Base-by-base conservation (phyloP, 2,329 filamentous ascomycete species). In the Colletotrichum gigasporum region DNA sequence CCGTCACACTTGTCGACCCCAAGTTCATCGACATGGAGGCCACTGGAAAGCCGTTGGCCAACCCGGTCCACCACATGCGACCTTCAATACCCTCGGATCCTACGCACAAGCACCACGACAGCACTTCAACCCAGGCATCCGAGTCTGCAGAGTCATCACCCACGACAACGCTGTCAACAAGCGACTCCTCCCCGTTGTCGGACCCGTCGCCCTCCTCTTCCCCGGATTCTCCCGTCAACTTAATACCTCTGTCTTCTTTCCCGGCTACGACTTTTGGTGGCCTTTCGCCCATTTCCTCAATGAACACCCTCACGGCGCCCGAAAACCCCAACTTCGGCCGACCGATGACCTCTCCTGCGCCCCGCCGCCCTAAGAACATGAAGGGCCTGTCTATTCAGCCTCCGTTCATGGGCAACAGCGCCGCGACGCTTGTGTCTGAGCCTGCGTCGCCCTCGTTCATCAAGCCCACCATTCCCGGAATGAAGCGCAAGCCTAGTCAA, bases 131-230 rank as follows among this genome's bases (percentile, higher is more conserved):
- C 3, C 90, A 91, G 67, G 85, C 85, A 57, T 92, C 91, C 14
- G 93, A 92, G 68, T 98, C 96, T 1, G 92, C 92, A 41, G 94
- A 97, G 73, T 97, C 95, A 20, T 98, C 95, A 8, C 96, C 96
- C 1, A 98, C 95, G 7, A 97, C 94, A 3, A 97, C 95, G 2
- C 87, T 96, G 51, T 97, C 94, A 5, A 97, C 93, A 18, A 93
- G 95, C 68, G 95, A 97, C 79, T 96, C 94, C 5, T 95, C 93
- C 8, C 92, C 93, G 28, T 85, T 96, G 50, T 94, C 94, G 28
- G 95, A 98, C 71, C 91, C 93, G 7, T 97, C 95, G 5, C 94
- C 96, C 3, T 95, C 91, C 54, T 93, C 94, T 20, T 97, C 95
- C 1, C 95, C 95, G 8, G 94, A 97, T 77, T 97, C 96, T 3